A percentile compares a stretch with the other conserved stretches of the same genome.
Evolutionary conservation across 345 rosid species (phyloP).

Genomic region (Physaria fendleri): DNA sequence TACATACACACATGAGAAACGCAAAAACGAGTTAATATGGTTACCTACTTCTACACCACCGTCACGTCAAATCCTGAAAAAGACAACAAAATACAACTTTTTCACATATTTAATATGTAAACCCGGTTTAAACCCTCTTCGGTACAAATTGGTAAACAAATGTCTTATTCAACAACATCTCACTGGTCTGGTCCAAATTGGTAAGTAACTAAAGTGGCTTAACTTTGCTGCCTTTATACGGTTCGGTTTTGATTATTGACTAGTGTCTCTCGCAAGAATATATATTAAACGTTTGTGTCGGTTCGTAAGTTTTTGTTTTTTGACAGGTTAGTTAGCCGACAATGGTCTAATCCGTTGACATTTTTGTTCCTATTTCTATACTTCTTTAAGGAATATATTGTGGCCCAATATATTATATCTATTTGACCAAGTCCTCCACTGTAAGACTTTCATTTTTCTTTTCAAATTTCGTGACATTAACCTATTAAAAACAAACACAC

Average conservation of each 20-base stretch:
- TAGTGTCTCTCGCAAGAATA: slow-evolving; percentile 7
- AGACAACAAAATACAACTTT: slow-evolving; percentile 9
- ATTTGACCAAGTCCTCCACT: no score
- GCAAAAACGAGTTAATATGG: slow-evolving; percentile 15
- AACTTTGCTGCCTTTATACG: not conserved
- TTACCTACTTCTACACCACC: slow-evolving; percentile 13
- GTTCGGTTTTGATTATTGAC: slow-evolving; percentile 33
- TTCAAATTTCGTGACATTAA: no score
- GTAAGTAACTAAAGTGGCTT: not conserved
- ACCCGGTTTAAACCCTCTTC: not conserved
- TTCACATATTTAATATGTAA: not conserved
- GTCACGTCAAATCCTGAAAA: slow-evolving; percentile 3
- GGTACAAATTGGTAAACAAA: not conserved
- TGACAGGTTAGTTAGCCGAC: slow-evolving; percentile 44
- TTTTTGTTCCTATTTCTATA: slow-evolving; percentile 28
- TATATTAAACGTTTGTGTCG: not conserved
- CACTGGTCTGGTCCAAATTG: slow-evolving; percentile 1
- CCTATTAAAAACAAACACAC: no score
- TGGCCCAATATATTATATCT: no score
- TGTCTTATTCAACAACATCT: not conserved
- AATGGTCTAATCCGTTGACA: slow-evolving; percentile 40
- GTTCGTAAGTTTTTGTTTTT: slow-evolving; percentile 34
- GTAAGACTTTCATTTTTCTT: no score
- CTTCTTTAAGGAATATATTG: no score
- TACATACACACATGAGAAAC: slow-evolving; percentile 1